Conservation (phyloP, 2,329 filamentous ascomycete genomes). For the Phialemonium atrogriseum region DNA sequence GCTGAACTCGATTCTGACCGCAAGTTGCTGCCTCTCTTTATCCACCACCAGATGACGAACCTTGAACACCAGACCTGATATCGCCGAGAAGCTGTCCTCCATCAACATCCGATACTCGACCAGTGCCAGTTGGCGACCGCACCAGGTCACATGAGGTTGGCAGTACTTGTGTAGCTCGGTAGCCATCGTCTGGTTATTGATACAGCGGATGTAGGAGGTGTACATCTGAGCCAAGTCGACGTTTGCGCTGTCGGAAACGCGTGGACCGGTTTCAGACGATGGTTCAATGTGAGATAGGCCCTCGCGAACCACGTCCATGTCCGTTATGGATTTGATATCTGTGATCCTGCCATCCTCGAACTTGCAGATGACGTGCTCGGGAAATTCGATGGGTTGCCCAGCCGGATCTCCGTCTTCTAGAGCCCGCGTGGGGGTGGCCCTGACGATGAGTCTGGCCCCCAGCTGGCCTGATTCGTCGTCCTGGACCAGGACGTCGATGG, state of each 20-base stretch:
- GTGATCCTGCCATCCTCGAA: neutral
- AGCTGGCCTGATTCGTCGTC: neutral
- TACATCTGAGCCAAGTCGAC: conserved; percentile 10
- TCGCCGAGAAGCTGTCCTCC: conserved; percentile 9
- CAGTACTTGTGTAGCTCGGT: conserved; percentile 10
- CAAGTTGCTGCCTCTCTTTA: conserved; percentile 10
- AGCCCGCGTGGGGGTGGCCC: neutral
- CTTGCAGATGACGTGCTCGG: neutral
- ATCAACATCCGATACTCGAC: conserved; percentile 11
- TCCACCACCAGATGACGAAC: conserved; percentile 10
- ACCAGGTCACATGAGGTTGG: conserved; percentile 8
- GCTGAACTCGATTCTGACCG: conserved; percentile 11
- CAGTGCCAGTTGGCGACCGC: conserved; percentile 6
- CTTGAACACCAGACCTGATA: conserved; percentile 10
- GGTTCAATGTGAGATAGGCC: neutral
- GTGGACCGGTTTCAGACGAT: no score
- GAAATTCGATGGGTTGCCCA: neutral
- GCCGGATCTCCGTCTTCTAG: no score
- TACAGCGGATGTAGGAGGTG: conserved; percentile 10
- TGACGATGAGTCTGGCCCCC: neutral
- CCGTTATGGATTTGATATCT: conserved; percentile 1
- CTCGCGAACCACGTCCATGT: neutral
- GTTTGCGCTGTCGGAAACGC: no score
- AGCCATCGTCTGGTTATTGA: conserved; percentile 9
- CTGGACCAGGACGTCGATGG: neutral